Evolutionary conservation across 441 rosid genomes (phyloP).

Genomic region (Lepidium campestre): DNA sequence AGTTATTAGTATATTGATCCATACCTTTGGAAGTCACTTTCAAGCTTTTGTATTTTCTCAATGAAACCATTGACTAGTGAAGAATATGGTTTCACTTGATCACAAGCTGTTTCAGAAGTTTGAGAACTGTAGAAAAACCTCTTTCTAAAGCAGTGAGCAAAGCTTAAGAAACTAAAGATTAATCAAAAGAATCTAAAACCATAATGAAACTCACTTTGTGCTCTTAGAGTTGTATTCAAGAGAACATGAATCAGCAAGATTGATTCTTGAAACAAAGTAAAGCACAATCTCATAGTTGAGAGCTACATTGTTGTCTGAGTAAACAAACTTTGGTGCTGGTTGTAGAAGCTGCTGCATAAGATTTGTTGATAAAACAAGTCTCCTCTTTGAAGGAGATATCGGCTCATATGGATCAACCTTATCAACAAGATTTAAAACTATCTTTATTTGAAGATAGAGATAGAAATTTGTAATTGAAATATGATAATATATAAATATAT

Average conservation of each 20-base stretch:
- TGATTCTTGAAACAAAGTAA: conserved; percentile 45
- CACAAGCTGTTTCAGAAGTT: conserved; percentile 18
- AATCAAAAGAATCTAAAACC: neutral
- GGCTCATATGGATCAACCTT: conserved; percentile 27
- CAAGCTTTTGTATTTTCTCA: conserved; percentile 35
- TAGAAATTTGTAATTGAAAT: neutral
- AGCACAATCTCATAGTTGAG: conserved; percentile 42
- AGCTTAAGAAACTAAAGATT: neutral
- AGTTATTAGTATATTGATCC: neutral
- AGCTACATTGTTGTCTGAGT: conserved; percentile 35
- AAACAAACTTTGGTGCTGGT: conserved; percentile 43
- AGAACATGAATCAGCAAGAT: conserved; percentile 56
- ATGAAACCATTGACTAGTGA: conserved; percentile 29
- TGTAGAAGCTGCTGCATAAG: conserved; percentile 68
- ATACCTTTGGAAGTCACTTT: conserved; percentile 41
- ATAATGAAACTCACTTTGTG: conserved; percentile 35
- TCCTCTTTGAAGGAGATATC: conserved; percentile 44
- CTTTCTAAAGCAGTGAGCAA: neutral
- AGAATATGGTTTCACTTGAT: conserved; percentile 12
- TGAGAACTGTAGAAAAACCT: conserved; percentile 21
- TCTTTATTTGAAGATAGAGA: neutral
- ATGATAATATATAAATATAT: neutral
- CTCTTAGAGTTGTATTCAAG: conserved; percentile 13
- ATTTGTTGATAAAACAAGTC: conserved; percentile 56
- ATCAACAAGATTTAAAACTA: conserved; percentile 8